Conservation (phyloP, 176 grass and related monocot species). For the Thalia dealbata region DNA sequence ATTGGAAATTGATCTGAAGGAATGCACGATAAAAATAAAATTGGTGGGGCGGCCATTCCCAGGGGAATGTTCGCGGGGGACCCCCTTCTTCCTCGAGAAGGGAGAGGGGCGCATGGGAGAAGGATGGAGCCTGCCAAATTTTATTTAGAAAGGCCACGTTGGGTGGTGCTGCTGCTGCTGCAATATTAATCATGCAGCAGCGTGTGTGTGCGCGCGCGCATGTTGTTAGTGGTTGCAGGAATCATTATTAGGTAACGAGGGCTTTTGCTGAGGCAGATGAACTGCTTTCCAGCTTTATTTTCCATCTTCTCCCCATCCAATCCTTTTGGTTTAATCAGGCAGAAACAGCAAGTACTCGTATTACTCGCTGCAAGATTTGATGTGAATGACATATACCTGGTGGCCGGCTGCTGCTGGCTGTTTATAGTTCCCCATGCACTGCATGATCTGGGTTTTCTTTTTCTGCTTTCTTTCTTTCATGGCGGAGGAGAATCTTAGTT, state of each 20-base stretch:
- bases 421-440: too few species aligned
- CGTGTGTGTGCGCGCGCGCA: background rate
- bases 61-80: slow-evolving; percentile 15
- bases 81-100: background rate
- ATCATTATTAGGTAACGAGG: slow-evolving; percentile 19
- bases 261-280: slow-evolving; percentile 11
- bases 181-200: background rate
- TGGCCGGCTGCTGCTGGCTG: background rate
- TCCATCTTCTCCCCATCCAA: background rate
- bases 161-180: background rate
- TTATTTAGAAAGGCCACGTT: background rate
- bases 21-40: background rate
- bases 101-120: background rate
- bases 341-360: background rate
- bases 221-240: slow-evolving; percentile 11
- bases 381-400: background rate
- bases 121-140: background rate
- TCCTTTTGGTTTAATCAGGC: background rate
- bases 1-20: too few species aligned
- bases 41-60: background rate
- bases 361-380: background rate
- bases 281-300: background rate
- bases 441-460: background rate
- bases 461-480: slow-evolving; percentile 14
- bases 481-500: slow-evolving; percentile 9